Base-by-base conservation (phyloP, 352 stramenopile genomes). In the Globisporangium megalacanthum region DNA sequence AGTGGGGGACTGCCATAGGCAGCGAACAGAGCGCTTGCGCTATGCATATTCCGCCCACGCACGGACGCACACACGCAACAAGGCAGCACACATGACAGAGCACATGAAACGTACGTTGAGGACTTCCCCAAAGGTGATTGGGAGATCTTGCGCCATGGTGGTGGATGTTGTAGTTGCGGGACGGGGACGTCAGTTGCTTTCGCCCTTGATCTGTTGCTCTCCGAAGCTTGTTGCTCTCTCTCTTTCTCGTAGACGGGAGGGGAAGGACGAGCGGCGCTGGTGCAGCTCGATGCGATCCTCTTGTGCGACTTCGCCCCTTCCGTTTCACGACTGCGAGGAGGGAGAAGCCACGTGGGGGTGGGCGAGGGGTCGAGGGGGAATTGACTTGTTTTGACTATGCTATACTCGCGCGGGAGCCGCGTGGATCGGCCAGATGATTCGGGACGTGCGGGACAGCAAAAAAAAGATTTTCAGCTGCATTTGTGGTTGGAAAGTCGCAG, bases 111-210 rank as follows among this genome's bases (percentile, higher is more conserved):
- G 60, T 93, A 95, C 85, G 69, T 95, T 93, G 60, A 95, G 77
- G 62, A 92, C 83, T 90, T 95, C 85, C 49, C 82, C 82, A 68
- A 95, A 93, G 45, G 83, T 92, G 65, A 95, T 95, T 51, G 85
- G 85, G 61, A 95, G 80, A 76, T 94, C 85, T 80, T 92, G 83
- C 60, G 83, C 83, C 83, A 92, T 92, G 56, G 41, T 80, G 49
- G 17, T 52, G 49, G 37, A 55, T 56, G 19, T 59, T 54, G 39
- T 33, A 39, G 35, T 39, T 39, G 35, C 35, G 10, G 35, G 35
- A 39, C 7, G 35, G 35, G 35, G 10, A 39, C 2, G 35, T 39
- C 35, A 13, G 35, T 39, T 13, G 35, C 10, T 39, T 13, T 39
- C 35, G 29, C 10, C 29, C 9, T 47, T 35, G 10, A 41, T 39